Evolutionary conservation across 1,284 basidiomycete genomes (phyloP).

Genomic region (Coniferiporia sulphurascens): DNA sequence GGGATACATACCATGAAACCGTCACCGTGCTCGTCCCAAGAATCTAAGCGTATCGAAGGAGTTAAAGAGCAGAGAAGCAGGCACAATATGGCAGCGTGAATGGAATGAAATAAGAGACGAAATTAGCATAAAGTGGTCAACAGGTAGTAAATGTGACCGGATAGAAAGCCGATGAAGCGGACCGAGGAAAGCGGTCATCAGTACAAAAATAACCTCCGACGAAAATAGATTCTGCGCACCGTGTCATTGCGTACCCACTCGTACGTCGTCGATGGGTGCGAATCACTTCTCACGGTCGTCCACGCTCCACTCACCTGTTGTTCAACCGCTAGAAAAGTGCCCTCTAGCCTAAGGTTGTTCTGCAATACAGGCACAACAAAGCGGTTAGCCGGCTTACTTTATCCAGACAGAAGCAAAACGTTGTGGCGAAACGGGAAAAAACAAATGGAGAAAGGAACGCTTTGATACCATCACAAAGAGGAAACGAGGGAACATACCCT

Average conservation of each 20-base stretch:
- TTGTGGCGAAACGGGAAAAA: background rate
- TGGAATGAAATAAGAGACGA: background rate
- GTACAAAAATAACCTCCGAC: background rate
- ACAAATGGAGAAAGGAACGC: slow-evolving; percentile 3
- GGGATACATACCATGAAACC: slow-evolving; percentile 50
- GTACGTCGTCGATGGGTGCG: slow-evolving; percentile 74
- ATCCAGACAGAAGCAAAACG: background rate
- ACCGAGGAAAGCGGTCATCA: too few species aligned
- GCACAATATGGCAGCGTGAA: background rate
- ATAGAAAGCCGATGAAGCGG: background rate
- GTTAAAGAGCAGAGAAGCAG: background rate
- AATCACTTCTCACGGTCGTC: slow-evolving; percentile 63
- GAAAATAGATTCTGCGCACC: slow-evolving; percentile 32
- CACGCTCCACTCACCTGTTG: slow-evolving; percentile 46
- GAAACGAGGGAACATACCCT: slow-evolving; percentile 41
- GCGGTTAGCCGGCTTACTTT: background rate
- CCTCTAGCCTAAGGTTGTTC: slow-evolving; percentile 76
- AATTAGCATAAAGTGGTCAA: too few species aligned
- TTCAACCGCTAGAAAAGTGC: slow-evolving; percentile 70
- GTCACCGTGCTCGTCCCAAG: slow-evolving; percentile 59
- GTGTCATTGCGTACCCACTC: slow-evolving; percentile 59
- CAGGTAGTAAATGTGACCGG: background rate
- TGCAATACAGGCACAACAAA: slow-evolving; percentile 25
- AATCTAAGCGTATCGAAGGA: slow-evolving; percentile 30
- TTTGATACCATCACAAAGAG: background rate